These are phyloP conservation scores for Xylariaceae sp. DNA, from an alignment of 2,329 filamentous ascomycete species.

Conservation along the genomic window DNA sequence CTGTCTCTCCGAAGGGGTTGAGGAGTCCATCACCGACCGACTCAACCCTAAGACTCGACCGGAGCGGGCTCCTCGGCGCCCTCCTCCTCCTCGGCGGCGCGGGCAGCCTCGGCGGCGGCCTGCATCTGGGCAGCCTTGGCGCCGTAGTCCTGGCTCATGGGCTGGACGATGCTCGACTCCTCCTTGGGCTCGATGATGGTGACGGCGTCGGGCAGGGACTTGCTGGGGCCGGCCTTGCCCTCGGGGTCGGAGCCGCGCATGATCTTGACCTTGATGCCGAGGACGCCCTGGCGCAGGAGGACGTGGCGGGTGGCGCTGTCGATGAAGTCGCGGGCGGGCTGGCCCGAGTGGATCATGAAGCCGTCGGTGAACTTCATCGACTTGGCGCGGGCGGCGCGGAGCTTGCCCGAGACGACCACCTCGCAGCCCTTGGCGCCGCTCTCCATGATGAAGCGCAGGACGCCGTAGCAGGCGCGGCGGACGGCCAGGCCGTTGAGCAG, in stretches of 20 bases:
- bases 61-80: conserved; percentile 45
- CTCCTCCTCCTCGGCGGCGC: conserved; percentile 47
- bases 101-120: conserved; percentile 56
- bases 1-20: conserved; percentile 12
- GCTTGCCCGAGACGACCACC: conserved; percentile 98
- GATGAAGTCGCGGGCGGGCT: conserved; percentile 99
- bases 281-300: conserved; percentile 97
- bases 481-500: conserved; percentile 99
- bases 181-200: conserved; percentile 99
- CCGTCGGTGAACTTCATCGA: conserved; percentile 99
- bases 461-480: conserved; percentile 98
- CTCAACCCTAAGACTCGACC: conserved; percentile 36
- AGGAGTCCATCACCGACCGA: conserved; percentile 29
- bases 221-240: conserved; percentile 96
- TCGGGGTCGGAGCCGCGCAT: conserved; percentile 99
- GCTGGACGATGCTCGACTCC: conserved; percentile 90
- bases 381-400: conserved; percentile 98
- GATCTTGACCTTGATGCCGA: conserved; percentile 99
- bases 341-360: conserved; percentile 99
- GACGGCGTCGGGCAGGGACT: conserved; percentile 95
- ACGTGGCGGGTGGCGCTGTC: conserved; percentile 98
- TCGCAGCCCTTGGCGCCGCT: conserved; percentile 98
- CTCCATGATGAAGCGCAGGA: conserved; percentile 99
- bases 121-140: conserved; percentile 69
- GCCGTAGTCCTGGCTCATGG: conserved; percentile 97